A percentile compares a stretch with the other conserved stretches of the same genome.
Conservation (phyloP, 2,329 filamentous ascomycete species). For the Pyrenophora teres region DNA sequence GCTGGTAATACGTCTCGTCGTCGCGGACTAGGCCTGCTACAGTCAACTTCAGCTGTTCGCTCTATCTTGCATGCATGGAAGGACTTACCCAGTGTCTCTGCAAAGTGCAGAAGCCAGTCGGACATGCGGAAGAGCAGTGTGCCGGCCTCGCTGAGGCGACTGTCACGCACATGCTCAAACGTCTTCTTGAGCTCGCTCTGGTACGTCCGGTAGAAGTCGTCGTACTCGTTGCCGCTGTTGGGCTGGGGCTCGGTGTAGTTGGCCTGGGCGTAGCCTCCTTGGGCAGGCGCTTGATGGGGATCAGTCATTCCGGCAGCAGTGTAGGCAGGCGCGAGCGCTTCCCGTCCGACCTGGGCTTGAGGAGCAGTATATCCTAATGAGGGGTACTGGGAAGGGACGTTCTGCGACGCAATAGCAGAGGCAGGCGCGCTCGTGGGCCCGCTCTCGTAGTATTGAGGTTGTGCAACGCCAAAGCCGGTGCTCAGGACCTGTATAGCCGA, state of each 20-base stretch:
- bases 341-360: conserved; percentile 61
- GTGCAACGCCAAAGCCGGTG: conserved; percentile 69
- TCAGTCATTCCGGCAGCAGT: conserved; percentile 57
- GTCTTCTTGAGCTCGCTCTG: conserved; percentile 63
- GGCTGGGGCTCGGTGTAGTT: conserved; percentile 39
- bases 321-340: conserved; percentile 58
- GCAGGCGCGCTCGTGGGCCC: conserved; percentile 63
- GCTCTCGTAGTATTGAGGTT: conserved; percentile 68
- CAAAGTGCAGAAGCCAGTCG: conserved; percentile 69
- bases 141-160: conserved; percentile 64
- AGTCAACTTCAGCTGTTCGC: conserved; percentile 50
- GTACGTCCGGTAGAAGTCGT: conserved; percentile 70
- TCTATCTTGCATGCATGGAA: conserved; percentile 21
- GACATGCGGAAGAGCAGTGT: conserved; percentile 65
- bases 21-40: conserved; percentile 86
- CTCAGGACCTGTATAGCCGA: conserved; percentile 77
- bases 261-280: conserved; percentile 47
- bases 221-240: conserved; percentile 57
- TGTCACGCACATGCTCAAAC: conserved; percentile 71
- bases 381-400: conserved; percentile 67
- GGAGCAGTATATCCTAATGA: conserved; percentile 64
- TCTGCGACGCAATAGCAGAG: conserved; percentile 63
- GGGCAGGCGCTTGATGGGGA: conserved; percentile 49
- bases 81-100: conserved; percentile 67
- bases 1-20: conserved; percentile 73